Conservation (phyloP, 192 early-diverging fungal genomes). For the Mortierella claussenii region DNA sequence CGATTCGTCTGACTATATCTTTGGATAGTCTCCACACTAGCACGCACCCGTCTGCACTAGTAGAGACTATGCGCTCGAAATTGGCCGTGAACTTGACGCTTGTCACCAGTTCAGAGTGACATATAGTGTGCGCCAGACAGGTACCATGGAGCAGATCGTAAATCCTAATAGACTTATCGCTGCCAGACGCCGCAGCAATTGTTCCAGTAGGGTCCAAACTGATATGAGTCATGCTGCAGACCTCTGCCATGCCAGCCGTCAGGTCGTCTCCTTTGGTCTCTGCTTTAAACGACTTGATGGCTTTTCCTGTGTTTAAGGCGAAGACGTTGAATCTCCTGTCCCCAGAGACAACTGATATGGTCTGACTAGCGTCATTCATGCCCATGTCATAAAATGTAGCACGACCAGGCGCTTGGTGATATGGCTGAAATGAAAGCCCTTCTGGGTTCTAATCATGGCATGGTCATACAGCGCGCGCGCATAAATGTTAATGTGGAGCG, state of each 20-base stretch:
- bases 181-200: conserved; percentile 70
- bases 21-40: conserved; percentile 77
- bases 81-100: conserved; percentile 68
- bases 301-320: conserved; percentile 72
- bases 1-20: conserved; percentile 52
- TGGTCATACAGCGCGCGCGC: too few relatives aligned
- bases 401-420: conserved; percentile 76
- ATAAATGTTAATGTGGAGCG: not conserved
- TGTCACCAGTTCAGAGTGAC: conserved; percentile 82
- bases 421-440: conserved; percentile 58
- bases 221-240: conserved; percentile 71
- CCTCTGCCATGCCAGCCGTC: conserved; percentile 55
- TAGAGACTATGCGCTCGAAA: conserved; percentile 67
- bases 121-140: conserved; percentile 67
- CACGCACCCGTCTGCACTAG: conserved; percentile 78
- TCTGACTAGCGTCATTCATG: conserved; percentile 62
- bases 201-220: conserved; percentile 75
- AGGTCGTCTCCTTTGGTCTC: conserved; percentile 57
- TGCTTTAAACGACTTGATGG: conserved; percentile 65
- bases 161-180: conserved; percentile 76
- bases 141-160: conserved; percentile 73
- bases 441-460: conserved; percentile 20
- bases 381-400: conserved; percentile 82
- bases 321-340: conserved; percentile 75
- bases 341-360: conserved; percentile 72